phyloP scores from a whole-genome alignment of 805 yeast genomes.

The Candida andamanensis region DNA sequence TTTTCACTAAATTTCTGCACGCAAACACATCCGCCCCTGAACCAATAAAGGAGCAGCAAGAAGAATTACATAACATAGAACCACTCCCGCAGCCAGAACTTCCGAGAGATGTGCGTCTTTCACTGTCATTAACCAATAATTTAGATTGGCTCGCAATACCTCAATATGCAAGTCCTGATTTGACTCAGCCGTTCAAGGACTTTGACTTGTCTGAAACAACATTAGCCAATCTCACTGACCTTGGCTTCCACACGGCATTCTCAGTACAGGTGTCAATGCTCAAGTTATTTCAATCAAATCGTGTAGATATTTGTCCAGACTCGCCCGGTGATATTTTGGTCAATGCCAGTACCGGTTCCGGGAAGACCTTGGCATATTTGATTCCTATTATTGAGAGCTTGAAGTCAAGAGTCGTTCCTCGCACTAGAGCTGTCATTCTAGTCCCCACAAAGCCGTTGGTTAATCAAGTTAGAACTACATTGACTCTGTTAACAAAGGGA shows the following conservation, averaged over 20 bases:
- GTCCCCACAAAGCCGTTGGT: constrained; percentile 90
- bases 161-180: constrained; percentile 45
- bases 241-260: constrained; percentile 56
- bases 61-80: constrained; percentile 30
- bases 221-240: constrained; percentile 40
- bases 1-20: constrained; percentile 49
- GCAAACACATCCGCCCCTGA: constrained; percentile 12
- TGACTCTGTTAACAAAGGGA: constrained; percentile 59
- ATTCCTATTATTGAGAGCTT: constrained; percentile 77
- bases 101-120: constrained; percentile 46
- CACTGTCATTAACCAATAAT: constrained; percentile 25
- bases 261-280: constrained; percentile 65
- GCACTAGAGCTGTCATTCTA: constrained; percentile 67
- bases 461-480: constrained; percentile 69
- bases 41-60: background rate
- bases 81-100: constrained; percentile 85
- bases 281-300: constrained; percentile 35
- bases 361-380: constrained; percentile 86
- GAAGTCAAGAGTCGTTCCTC: constrained; percentile 59
- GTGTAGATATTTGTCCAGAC: constrained; percentile 41
- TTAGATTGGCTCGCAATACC: constrained; percentile 70
- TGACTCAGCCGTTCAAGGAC: constrained; percentile 43
- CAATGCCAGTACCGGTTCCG: constrained; percentile 94
- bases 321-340: constrained; percentile 74
- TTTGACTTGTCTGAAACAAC: constrained; percentile 43